phyloP scores from a whole-genome alignment of 129 eudicot genomes.

The Artemisia annua region DNA sequence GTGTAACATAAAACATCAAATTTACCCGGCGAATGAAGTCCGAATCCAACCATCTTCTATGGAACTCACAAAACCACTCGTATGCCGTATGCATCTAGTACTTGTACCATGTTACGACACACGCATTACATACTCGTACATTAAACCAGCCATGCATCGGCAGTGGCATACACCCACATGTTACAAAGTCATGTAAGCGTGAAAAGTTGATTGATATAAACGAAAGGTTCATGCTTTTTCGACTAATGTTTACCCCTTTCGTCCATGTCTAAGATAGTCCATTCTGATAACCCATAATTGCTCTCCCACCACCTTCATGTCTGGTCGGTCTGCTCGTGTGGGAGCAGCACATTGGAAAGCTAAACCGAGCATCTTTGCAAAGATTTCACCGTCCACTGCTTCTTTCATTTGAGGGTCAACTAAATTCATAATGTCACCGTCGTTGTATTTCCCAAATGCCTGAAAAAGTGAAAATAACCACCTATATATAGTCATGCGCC shows the following conservation, averaged over 20 bases:
- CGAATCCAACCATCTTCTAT: constrained; percentile 25
- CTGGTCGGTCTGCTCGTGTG: constrained; percentile 78
- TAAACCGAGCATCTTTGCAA: constrained; percentile 61
- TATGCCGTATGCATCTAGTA: background rate
- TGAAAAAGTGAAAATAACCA: constrained; percentile 44
- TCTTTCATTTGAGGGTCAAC: constrained; percentile 75
- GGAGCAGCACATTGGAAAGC: constrained; percentile 93
- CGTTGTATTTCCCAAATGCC: constrained; percentile 75
- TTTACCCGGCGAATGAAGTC: constrained; percentile 11
- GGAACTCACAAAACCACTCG: constrained; percentile 1
- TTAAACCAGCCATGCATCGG: too few relatives aligned
- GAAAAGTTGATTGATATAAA: constrained; percentile 16
- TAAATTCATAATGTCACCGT: constrained; percentile 59
- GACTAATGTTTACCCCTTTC: constrained; percentile 25
- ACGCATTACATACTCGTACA: background rate
- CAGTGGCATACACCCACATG: too few relatives aligned
- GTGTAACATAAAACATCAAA: background rate
- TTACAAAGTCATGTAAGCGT: constrained; percentile 31
- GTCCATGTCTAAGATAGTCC: constrained; percentile 59
- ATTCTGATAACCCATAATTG: constrained; percentile 80
- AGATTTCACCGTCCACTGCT: constrained; percentile 46
- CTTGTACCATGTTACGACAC: constrained; percentile 19
- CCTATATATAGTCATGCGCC: background rate
- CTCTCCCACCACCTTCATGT: constrained; percentile 85
- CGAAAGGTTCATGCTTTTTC: constrained; percentile 17